phyloP scores from a whole-genome alignment of 345 rosid genomes.

The Sonneratia caseolaris region DNA sequence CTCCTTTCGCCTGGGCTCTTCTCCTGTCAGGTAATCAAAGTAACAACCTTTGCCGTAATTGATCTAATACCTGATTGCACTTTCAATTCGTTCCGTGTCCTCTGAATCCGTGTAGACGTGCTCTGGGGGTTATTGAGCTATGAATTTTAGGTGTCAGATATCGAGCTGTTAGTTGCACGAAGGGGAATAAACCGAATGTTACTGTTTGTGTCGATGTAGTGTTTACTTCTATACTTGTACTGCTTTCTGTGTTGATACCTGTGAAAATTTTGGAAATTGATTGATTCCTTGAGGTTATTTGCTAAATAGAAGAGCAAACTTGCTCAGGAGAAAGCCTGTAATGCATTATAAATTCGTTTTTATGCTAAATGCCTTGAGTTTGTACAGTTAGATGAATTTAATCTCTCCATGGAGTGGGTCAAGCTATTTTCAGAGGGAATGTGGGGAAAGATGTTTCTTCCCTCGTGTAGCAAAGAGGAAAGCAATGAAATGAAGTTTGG shows the following conservation, averaged over 20 bases:
- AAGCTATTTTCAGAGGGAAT: too few species aligned
- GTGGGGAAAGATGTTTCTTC: too few species aligned
- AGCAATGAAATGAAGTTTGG: not conserved
- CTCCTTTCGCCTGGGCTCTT: slow-evolving; percentile 70
- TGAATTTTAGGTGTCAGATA: not conserved
- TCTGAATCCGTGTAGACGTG: not conserved
- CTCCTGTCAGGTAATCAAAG: slow-evolving; percentile 36
- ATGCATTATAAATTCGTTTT: too few species aligned
- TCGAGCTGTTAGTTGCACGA: not conserved
- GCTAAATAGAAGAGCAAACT: not conserved
- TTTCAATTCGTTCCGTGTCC: not conserved
- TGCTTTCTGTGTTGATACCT: not conserved
- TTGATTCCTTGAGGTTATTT: not conserved
- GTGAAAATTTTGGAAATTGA: not conserved
- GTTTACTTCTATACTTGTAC: not conserved
- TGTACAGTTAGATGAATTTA: too few species aligned
- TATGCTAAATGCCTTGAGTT: too few species aligned
- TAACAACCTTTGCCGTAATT: not conserved
- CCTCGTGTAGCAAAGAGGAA: not conserved
- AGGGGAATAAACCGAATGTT: not conserved
- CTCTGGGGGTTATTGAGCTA: not conserved
- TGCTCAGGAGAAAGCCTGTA: not conserved
- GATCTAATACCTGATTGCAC: not conserved
- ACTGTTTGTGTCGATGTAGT: not conserved
- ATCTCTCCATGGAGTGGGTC: too few species aligned